These are phyloP conservation scores for Wallacemonas sp. DNA, from an alignment of 208 protist genomes.

Conservation along the genomic window DNA sequence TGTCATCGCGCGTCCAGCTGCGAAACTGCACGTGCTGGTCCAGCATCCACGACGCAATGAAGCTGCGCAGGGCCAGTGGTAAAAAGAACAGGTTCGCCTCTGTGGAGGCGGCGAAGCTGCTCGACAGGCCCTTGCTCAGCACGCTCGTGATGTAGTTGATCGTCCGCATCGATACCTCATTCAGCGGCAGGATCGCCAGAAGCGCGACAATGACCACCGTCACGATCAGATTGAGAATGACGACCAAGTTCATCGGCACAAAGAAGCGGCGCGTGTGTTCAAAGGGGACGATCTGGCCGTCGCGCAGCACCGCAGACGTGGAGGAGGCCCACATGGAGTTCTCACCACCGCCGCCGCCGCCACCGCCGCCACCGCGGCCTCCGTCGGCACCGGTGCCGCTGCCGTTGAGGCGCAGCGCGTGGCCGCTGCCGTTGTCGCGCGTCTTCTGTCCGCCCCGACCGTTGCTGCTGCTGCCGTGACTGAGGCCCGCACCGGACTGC, in stretches of 20 bases:
- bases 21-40: conserved; percentile 18
- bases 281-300: neutral
- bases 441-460: neutral
- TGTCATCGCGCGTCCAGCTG: conserved; percentile 37
- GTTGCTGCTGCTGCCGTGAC: neutral
- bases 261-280: neutral
- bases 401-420: neutral
- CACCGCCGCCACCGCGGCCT: conserved; percentile 1
- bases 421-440: neutral
- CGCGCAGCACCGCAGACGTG: neutral
- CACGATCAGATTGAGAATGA: conserved; percentile 35
- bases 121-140: conserved; percentile 25
- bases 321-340: neutral
- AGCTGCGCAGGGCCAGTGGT: conserved; percentile 25
- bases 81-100: conserved; percentile 32
- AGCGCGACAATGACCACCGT: conserved; percentile 30
- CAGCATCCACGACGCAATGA: conserved; percentile 27
- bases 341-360: neutral
- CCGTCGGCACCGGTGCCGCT: neutral
- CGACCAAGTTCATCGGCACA: conserved; percentile 26
- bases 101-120: conserved; percentile 26
- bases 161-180: conserved; percentile 25
- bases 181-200: conserved; percentile 47
- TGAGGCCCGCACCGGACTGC: neutral
- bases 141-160: conserved; percentile 25